Evolutionary conservation across 2,329 filamentous ascomycete species (phyloP), one percentile per base, ranked within the genome.

Genomic region (Scytalidium lignicola): DNA sequence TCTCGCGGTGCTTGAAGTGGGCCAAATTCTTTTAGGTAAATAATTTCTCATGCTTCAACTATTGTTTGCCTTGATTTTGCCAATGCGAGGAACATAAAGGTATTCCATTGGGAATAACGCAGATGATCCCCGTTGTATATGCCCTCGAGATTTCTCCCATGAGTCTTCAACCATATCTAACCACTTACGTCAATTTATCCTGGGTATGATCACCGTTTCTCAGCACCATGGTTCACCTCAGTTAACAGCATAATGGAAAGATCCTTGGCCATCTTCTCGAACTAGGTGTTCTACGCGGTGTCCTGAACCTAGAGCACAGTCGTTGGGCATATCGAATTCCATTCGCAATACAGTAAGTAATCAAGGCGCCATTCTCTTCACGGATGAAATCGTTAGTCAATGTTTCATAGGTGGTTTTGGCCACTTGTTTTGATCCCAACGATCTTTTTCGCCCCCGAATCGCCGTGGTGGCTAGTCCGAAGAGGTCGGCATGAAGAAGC

Each of bases 301-400:
- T 70, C 66, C 56, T 72, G 32, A 58, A 60, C 39, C 62, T 70
- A 17, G 41, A 63, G 2, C 70, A 70, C 3, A 70, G 70, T 44
- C 58, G 73, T 53, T 74, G 71, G 72, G 67, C 70, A 3, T 75
- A 72, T 55, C 65, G 71, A 1, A 73, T 75, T 46, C 72, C 72
- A 0, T 75, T 73, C 46, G 68, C 66, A 2, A 51, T 74, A 20
- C 71, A 74, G 51, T 72, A 72, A 66, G 53, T 72, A 23, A 55
- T 60, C 3, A 77, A 95, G 21, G 90, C 78, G 67, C 58, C 40
- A 62, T 69, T n/a, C 41, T 62, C 3, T 69, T 69, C 44, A 57
- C 90, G 64, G 83, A 93, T 65, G 26, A 28, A 28, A 28, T 28
- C 13, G 26, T 28, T 13, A 28, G 7, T 28, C 7, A 28, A 72